These are phyloP conservation scores for Komagataella populi DNA, from an alignment of 805 yeast species.

Conservation along the genomic window DNA sequence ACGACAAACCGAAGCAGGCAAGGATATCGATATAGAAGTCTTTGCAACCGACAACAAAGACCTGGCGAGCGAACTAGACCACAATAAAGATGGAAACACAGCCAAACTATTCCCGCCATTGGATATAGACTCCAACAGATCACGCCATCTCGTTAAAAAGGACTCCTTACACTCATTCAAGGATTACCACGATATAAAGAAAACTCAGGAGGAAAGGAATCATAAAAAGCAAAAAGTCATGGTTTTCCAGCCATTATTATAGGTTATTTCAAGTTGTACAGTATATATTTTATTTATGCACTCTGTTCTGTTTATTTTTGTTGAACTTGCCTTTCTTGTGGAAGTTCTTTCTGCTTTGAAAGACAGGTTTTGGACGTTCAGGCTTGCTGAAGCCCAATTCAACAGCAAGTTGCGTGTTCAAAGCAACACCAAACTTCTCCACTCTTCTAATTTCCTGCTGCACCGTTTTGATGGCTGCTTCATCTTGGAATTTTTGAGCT, in stretches of 20 bases:
- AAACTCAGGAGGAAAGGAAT: neutral
- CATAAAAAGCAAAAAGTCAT: neutral
- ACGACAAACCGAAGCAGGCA: neutral
- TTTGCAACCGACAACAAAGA: neutral
- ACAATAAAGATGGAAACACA: neutral
- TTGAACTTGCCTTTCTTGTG: neutral
- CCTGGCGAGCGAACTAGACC: neutral
- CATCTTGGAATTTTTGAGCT: conserved; percentile 69
- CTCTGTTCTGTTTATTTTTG: neutral
- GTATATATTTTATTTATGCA: neutral
- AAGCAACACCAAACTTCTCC: conserved; percentile 73
- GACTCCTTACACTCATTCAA: neutral
- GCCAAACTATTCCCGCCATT: neutral
- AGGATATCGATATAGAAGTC: neutral
- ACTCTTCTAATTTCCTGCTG: conserved; percentile 56
- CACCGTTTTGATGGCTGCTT: conserved; percentile 32
- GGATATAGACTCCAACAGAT: neutral
- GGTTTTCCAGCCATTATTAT: neutral
- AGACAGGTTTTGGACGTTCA: neutral
- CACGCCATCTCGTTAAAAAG: neutral
- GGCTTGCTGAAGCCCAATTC: conserved; percentile 40
- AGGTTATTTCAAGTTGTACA: neutral
- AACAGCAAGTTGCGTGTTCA: conserved; percentile 49
- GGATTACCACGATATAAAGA: neutral
- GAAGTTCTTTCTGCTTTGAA: conserved; percentile 2